These are phyloP conservation scores for Claviceps quebecensis DNA, from an alignment of 2,329 filamentous ascomycete genomes.

Conservation along the genomic window DNA sequence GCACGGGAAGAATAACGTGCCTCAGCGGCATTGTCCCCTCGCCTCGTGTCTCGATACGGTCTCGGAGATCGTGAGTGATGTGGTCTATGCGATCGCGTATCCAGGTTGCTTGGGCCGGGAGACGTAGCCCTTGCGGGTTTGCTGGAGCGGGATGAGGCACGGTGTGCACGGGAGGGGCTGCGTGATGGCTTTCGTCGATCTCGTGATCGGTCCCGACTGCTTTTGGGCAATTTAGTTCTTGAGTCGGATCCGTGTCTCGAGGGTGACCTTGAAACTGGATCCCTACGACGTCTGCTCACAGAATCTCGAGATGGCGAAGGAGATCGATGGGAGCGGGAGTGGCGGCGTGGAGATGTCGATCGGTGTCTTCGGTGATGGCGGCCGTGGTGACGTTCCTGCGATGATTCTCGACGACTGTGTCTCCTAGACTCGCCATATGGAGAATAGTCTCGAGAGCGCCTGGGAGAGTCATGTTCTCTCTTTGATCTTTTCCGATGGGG, in stretches of 20 bases:
- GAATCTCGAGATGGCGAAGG: slow-evolving; percentile 12
- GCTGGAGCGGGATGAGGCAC: slow-evolving; percentile 12
- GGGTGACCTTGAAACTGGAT: slow-evolving; percentile 15
- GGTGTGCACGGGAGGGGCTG: slow-evolving; percentile 5
- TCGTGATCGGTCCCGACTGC: slow-evolving; percentile 2
- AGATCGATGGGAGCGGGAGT: slow-evolving; percentile 16
- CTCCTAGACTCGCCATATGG: slow-evolving; percentile 20
- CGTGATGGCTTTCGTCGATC: slow-evolving; percentile 4
- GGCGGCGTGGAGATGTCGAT: slow-evolving; percentile 16
- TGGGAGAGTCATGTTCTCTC: slow-evolving; percentile 21
- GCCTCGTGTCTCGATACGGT: slow-evolving; percentile 14
- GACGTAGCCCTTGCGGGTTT: slow-evolving; percentile 9
- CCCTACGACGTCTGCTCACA: slow-evolving; percentile 10
- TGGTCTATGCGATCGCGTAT: not conserved
- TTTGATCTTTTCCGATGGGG: slow-evolving; percentile 27
- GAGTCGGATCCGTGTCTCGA: slow-evolving; percentile 5
- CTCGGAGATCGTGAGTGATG: slow-evolving; percentile 16
- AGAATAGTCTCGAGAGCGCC: slow-evolving; percentile 25
- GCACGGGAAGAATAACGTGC: slow-evolving; percentile 30
- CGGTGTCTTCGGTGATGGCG: slow-evolving; percentile 5
- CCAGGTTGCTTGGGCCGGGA: not conserved
- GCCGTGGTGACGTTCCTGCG: slow-evolving; percentile 17
- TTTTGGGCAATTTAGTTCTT: not conserved
- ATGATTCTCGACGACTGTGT: slow-evolving; percentile 17
- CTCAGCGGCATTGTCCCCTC: slow-evolving; percentile 16